Evolutionary conservation across 225 moss, liverwort and hornwort genomes (phyloP).

Genomic region (Pleurozium schreberi): DNA sequence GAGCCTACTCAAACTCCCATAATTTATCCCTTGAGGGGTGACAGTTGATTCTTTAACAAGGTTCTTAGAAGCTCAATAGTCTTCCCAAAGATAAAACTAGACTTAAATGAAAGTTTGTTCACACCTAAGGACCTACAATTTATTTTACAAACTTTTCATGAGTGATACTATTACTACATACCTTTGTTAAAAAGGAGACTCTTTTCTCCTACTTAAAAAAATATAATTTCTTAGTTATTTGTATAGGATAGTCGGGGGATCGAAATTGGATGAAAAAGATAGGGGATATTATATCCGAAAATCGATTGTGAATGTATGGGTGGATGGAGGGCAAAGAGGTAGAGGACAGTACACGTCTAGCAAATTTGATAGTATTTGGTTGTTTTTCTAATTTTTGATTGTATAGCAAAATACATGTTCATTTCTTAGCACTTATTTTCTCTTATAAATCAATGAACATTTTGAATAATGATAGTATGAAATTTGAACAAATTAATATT

Average conservation of each 20-base stretch:
- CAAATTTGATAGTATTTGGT: neutral
- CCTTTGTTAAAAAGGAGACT: neutral
- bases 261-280: neutral
- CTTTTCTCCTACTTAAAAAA: neutral
- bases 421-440: neutral
- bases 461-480: neutral
- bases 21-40: neutral
- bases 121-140: neutral
- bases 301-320: neutral
- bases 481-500: neutral
- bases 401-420: neutral
- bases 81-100: neutral
- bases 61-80: fast-evolving
- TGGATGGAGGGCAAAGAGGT: fast-evolving
- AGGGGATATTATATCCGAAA: fast-evolving
- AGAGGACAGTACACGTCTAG: neutral
- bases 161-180: neutral
- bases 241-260: neutral
- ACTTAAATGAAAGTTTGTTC: neutral
- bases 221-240: neutral
- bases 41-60: neutral
- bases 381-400: neutral
- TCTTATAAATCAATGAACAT: neutral
- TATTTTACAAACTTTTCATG: neutral
- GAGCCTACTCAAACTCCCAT: fast-evolving